Conservation (phyloP, 106 monocot species). For the Dendrobium huoshanense region DNA sequence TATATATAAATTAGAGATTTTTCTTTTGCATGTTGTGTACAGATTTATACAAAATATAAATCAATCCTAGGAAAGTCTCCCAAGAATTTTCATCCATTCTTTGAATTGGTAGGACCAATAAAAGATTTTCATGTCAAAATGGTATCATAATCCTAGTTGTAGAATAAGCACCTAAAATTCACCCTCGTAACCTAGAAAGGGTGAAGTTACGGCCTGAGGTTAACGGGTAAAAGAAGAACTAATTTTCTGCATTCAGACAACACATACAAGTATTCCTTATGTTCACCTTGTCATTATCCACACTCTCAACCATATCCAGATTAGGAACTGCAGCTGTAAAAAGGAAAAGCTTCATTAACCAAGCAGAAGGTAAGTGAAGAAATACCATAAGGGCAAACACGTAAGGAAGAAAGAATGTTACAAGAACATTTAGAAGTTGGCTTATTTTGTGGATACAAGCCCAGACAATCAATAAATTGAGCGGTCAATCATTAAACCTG, state of each 20-base stretch:
- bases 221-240: neutral
- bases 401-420: neutral
- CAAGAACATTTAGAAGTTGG: neutral
- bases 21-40: too few species aligned
- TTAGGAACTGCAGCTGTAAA: constrained; percentile 69
- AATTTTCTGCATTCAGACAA: too few species aligned
- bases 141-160: too few species aligned
- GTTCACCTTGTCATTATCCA: constrained; percentile 71
- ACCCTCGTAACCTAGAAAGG: neutral
- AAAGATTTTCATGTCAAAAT: too few species aligned
- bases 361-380: neutral
- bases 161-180: neutral
- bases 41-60: too few species aligned
- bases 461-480: neutral
- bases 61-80: too few species aligned
- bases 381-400: neutral
- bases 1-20: too few species aligned
- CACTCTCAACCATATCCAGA: constrained; percentile 81
- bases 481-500: neutral
- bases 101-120: too few species aligned
- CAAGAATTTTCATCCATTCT: too few species aligned
- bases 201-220: neutral
- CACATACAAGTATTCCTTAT: neutral
- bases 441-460: too few species aligned
- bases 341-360: neutral